Evolutionary conservation across 495 filamentous ascomycete species (phyloP).

Genomic region (Chaetomium fimeti): DNA sequence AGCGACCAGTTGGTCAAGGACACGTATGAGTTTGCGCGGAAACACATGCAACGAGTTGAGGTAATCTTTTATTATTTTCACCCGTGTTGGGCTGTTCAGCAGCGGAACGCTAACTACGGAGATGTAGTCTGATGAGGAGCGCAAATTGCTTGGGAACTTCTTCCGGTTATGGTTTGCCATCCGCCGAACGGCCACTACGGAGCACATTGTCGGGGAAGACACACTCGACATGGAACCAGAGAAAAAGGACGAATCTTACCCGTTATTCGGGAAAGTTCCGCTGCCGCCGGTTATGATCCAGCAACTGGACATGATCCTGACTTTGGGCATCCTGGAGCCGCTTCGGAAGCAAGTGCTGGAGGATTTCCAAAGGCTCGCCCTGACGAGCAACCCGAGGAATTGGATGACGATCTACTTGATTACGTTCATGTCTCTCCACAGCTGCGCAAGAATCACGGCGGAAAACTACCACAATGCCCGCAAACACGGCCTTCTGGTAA

Average conservation of each 20-base stretch:
- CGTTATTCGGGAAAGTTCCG: constrained; percentile 39
- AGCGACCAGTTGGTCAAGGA: constrained; percentile 24
- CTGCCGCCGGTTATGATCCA: constrained; percentile 45
- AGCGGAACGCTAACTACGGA: neutral
- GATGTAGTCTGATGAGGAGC: constrained; percentile 25
- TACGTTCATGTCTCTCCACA: constrained; percentile 43
- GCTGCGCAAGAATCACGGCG: constrained; percentile 37
- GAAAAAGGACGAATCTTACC: constrained; percentile 33
- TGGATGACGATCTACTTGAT: constrained; percentile 44
- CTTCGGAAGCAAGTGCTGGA: constrained; percentile 40
- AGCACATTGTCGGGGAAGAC: constrained; percentile 39
- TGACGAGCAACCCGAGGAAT: constrained; percentile 33
- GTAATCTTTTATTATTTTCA: neutral
- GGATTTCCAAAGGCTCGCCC: constrained; percentile 39
- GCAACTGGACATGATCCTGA: constrained; percentile 42
- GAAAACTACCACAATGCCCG: constrained; percentile 40
- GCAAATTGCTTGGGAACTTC: constrained; percentile 33
- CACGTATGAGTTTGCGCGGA: constrained; percentile 27
- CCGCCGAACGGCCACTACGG: constrained; percentile 40
- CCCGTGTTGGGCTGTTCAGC: neutral
- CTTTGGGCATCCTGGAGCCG: constrained; percentile 34
- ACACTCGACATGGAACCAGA: constrained; percentile 37
- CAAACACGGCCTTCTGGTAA: constrained; percentile 25
- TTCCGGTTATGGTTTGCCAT: constrained; percentile 41
- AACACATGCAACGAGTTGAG: constrained; percentile 17